phyloP scores from a whole-genome alignment of 2,329 filamentous ascomycete genomes.

The Monosporascus sp. region DNA sequence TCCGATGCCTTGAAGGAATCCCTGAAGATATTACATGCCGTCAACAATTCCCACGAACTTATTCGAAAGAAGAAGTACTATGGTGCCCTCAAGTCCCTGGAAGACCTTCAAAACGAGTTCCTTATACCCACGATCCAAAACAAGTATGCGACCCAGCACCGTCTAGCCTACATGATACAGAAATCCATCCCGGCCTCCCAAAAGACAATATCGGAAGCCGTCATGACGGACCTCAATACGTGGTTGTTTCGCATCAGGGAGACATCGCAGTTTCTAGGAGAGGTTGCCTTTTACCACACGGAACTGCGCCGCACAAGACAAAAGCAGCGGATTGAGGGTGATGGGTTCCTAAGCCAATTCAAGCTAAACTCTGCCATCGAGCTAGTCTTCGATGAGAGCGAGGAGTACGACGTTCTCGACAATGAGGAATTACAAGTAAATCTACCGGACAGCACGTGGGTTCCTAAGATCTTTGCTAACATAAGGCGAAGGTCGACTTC shows the following conservation, averaged over 20 bases:
- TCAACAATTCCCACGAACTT: conserved; percentile 91
- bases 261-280: conserved; percentile 90
- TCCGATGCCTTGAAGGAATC: conserved; percentile 85
- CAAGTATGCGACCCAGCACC: conserved; percentile 90
- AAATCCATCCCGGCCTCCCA: conserved; percentile 91
- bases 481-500: conserved; percentile 66
- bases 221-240: conserved; percentile 94
- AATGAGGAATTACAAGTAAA: conserved; percentile 77
- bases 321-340: conserved; percentile 72
- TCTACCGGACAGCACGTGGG: background rate
- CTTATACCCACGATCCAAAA: conserved; percentile 66
- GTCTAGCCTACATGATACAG: conserved; percentile 91
- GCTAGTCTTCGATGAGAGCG: conserved; percentile 87
- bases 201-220: conserved; percentile 88
- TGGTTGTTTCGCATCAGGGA: conserved; percentile 95
- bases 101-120: conserved; percentile 94
- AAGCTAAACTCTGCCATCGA: conserved; percentile 95
- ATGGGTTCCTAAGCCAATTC: conserved; percentile 73
- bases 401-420: conserved; percentile 92
- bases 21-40: conserved; percentile 82
- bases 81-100: conserved; percentile 84
- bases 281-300: conserved; percentile 95
- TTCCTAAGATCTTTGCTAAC: conserved; percentile 2
- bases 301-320: conserved; percentile 79
- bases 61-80: conserved; percentile 94